Evolutionary conservation across 1,284 basidiomycete species (phyloP).

Genomic region (Ganoderma multipileum): DNA sequence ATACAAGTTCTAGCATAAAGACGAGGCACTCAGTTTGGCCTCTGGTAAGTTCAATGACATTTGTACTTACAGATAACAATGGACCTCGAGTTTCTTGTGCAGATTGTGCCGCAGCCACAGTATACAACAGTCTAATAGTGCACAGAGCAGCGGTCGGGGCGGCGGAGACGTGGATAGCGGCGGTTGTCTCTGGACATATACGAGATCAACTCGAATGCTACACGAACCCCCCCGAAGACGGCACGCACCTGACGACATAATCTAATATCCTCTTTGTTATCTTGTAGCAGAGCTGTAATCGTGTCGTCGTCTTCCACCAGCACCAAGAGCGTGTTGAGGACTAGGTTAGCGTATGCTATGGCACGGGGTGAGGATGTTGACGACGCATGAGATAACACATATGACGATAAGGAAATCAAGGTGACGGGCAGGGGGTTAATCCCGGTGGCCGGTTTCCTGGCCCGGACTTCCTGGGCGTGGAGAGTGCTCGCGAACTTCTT

Average conservation of each 20-base stretch:
- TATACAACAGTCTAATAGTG: conserved; percentile 67
- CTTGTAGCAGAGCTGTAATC: conserved; percentile 52
- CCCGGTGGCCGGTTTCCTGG: conserved; percentile 30
- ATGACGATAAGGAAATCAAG: conserved; percentile 63
- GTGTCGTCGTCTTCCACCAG: conserved; percentile 56
- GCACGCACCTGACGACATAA: conserved; percentile 64
- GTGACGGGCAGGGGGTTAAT: conserved; percentile 48
- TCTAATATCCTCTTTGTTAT: conserved; percentile 47
- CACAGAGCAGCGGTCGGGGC: conserved; percentile 55
- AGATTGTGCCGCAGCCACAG: conserved; percentile 75
- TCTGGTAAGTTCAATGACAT: too few relatives aligned
- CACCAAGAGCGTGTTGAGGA: conserved; percentile 56
- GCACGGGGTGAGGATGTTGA: conserved; percentile 61
- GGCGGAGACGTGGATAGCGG: conserved; percentile 48
- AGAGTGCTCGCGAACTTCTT: conserved; percentile 50
- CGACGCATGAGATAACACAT: conserved; percentile 68
- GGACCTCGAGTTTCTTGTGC: conserved; percentile 62
- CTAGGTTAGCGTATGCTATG: conserved; percentile 64
- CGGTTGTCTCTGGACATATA: conserved; percentile 52
- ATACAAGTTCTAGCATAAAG: conserved; percentile 47
- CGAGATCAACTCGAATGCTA: neutral
- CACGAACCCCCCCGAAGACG: conserved; percentile 40
- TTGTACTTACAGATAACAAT: conserved; percentile 59
- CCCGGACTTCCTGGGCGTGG: conserved; percentile 30
- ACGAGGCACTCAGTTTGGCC: neutral